Conservation (phyloP, 129 eudicot genomes). For the Tanacetum coccineum region DNA sequence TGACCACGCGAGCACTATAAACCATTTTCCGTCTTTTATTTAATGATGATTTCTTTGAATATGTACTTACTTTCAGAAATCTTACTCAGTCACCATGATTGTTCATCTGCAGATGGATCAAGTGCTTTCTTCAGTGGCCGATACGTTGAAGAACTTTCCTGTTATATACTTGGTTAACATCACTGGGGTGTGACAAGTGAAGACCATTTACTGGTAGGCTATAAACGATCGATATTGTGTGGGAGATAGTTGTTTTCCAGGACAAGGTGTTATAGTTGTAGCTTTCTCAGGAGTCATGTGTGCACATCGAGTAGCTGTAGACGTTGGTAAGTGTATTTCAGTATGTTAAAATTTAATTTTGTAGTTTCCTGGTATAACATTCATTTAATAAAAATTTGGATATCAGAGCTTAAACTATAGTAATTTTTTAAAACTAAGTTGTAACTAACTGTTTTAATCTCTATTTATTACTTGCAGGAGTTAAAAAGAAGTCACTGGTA, state of each 20-base stretch:
- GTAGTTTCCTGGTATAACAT: background rate
- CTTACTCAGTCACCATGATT: too few relatives aligned
- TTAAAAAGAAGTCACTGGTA: conserved; percentile 64
- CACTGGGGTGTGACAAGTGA: too few relatives aligned
- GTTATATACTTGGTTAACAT: too few relatives aligned
- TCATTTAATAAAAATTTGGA: too few relatives aligned
- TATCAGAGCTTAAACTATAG: too few relatives aligned
- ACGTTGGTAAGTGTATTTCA: conserved; percentile 53
- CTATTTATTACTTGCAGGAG: conserved; percentile 42
- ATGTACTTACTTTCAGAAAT: too few relatives aligned
- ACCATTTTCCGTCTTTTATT: too few relatives aligned
- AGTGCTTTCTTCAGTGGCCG: too few relatives aligned
- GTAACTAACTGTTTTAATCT: background rate
- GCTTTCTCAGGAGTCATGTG: conserved; percentile 99
- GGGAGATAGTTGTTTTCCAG: conserved; percentile 99
- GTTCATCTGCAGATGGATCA: too few relatives aligned
- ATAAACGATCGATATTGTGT: conserved; percentile 87
- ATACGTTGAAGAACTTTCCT: too few relatives aligned
- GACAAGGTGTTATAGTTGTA: conserved; percentile 99
- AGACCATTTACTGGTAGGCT: conserved; percentile 57
- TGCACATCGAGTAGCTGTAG: conserved; percentile 98
- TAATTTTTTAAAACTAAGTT: background rate
- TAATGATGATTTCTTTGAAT: too few relatives aligned
- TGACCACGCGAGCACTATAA: too few relatives aligned
- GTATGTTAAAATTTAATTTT: background rate